Evolutionary conservation across 1,139 yeast genomes (phyloP), one percentile per base, ranked within the genome.

Genomic region (Candida sanyaensis): DNA sequence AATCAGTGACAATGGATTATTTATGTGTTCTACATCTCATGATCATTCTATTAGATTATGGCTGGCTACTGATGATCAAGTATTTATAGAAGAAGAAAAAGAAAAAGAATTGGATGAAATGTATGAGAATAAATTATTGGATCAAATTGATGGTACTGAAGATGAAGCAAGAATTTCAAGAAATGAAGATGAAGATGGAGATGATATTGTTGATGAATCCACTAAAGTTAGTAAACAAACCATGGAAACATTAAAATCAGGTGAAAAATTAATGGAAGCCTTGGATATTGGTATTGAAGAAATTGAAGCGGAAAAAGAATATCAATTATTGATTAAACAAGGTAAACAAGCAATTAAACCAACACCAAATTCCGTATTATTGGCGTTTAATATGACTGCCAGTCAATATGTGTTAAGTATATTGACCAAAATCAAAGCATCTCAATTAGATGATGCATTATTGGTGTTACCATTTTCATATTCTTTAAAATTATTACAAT

Each of bases 91-190:
- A 64, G 99, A 93, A 75, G 99, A 93, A 69, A 79, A 93, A 50
- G 99, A 95, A 63, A 89, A 87, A 66, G 99, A 93, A 65, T 77
- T 91, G 80, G 99, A 93, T 63, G 97, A 92, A 65, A 71, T 86
- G 51, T 90, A 92, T 62, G 99, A 93, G 63, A 77, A 78, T 24
- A 88, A 88, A 9, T 71, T 92, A 44, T 73, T 90, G 46, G 82
- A 80, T 24, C 83, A 90, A 6, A 68, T 89, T 47, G 96, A 89
- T 58, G 45, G 41, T 21, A 24, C 3, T 10, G 81, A 75, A 34
- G 83, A 81, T n/a, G 78, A 74, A 39, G 66, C 62, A 26, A 77
- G 74, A 6, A 39, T 36, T 7, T 45, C 46, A 10, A 49, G 41
- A 28, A 73, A 67, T 26, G 47, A 43, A 5, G 55, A 69, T 55